Evolutionary conservation across 1,284 basidiomycete species (phyloP), one percentile per base, ranked within the genome.

Genomic region (Marasmius tenuissimus): DNA sequence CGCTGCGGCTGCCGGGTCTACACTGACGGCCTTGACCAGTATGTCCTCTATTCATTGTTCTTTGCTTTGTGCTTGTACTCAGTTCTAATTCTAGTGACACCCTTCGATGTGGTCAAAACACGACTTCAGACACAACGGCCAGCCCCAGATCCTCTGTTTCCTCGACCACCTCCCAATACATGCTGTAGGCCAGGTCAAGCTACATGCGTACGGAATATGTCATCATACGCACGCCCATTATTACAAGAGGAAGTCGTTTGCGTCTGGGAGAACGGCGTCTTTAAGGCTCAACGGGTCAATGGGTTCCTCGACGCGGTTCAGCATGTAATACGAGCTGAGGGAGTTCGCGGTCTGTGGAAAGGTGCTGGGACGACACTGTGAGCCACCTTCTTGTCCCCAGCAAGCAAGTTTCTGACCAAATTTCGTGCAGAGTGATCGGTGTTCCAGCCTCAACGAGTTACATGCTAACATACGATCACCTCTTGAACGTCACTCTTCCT

Each of bases 391-490:
- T 22, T n/a, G 40, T 55, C 59, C 60, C 16, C 35, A 40, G 12
- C 37, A 18, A 35, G 16, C 51, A 53, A 22, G 58, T 59, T 53
- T 34, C 65, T 66, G 20, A 67, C 67, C 35, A 65, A 62, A 67
- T 20, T 20, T 63, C 42, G 39, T 63, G 55, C 64, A 94, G 95
- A 58, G 76, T 94, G 37, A 97, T 99, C 74, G 91, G 93, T 22
- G 93, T 99, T 8, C 97, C 97, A 0, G 91, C 96, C 0, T 88
- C 96, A 55, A 95, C 96, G 53, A 85, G 89, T 40, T 99, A 99
- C 77, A 99, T 99, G 89, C 83, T 98, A 55, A 95, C 94, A 34
- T 99, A 99, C 75, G 97, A 98, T 75, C 87, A 92, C 72, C 86
- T 98, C 20, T 81, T 95, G 12, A 83, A 86, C 60, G 78, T 81